These are phyloP conservation scores for Diversispora eburnea DNA, from an alignment of 192 early-diverging fungal genomes.

Conservation along the genomic window DNA sequence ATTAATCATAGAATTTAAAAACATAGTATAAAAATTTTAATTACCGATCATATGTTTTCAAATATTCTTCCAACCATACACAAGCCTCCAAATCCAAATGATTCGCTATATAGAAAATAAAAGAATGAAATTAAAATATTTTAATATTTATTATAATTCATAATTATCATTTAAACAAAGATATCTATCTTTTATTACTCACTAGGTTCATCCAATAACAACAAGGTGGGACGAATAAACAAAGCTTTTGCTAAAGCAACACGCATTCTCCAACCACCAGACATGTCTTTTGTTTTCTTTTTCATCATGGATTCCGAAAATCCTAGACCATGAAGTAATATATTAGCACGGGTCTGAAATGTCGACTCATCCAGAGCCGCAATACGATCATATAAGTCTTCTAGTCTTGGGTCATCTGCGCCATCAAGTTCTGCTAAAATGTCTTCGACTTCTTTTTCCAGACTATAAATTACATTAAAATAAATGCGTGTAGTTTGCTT, in stretches of 20 bases:
- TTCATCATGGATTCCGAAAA: constrained; percentile 86
- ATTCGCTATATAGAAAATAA: constrained; percentile 46
- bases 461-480: constrained; percentile 26
- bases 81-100: constrained; percentile 91
- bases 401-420: constrained; percentile 82
- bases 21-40: constrained; percentile 33
- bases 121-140: neutral
- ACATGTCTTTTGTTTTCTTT: constrained; percentile 92
- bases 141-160: neutral
- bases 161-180: no score
- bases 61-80: constrained; percentile 96
- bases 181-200: no score
- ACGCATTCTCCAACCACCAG: constrained; percentile 99
- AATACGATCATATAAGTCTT: constrained; percentile 96
- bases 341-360: constrained; percentile 89
- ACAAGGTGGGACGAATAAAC: constrained; percentile 88
- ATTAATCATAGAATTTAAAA: no score
- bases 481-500: neutral
- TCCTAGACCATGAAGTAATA: constrained; percentile 90
- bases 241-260: constrained; percentile 94
- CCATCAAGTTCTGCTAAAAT: constrained; percentile 74
- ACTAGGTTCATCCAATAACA: constrained; percentile 89
- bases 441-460: constrained; percentile 91
- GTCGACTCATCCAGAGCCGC: constrained; percentile 88
- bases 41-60: constrained; percentile 61